A percentile compares a stretch with the other conserved stretches of the same genome.
Conservation (phyloP, 495 filamentous ascomycete species). For the Lophium mytilinum region DNA sequence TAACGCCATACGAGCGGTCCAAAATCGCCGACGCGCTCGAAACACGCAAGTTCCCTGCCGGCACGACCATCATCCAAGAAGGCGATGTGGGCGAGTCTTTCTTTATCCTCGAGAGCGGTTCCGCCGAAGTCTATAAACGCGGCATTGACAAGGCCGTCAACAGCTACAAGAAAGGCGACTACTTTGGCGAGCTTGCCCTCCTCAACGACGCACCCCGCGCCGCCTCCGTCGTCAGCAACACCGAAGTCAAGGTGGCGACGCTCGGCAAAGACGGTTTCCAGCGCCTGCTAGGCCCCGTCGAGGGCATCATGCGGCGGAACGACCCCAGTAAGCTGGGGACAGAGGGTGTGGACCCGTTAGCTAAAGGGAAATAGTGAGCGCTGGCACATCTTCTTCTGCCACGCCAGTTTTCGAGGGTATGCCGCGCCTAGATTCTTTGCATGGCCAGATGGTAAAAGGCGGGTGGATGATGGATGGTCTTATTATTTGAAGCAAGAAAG, state of each 20-base stretch:
- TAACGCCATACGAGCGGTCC: conserved; percentile 83
- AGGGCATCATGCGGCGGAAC: conserved; percentile 86
- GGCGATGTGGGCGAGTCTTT: conserved; percentile 89
- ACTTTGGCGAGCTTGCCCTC: conserved; percentile 91
- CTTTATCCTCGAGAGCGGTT: conserved; percentile 82
- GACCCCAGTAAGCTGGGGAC: conserved; percentile 40
- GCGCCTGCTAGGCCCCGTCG: conserved; percentile 83
- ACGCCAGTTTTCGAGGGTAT: no score
- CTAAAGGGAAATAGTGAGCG: conserved; percentile 8
- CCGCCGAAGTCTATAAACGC: conserved; percentile 76
- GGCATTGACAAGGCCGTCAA: conserved; percentile 59
- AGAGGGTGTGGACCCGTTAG: conserved; percentile 25
- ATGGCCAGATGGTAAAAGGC: no score
- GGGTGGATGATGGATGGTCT: no score
- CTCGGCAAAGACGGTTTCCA: conserved; percentile 93
- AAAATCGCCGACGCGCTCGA: conserved; percentile 97
- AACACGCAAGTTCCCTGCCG: conserved; percentile 75
- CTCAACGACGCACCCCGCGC: conserved; percentile 89
- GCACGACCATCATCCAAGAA: conserved; percentile 76
- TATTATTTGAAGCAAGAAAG: no score
- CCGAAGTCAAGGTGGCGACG: conserved; percentile 87
- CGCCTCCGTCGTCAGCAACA: conserved; percentile 75
- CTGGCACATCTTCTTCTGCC: no score
- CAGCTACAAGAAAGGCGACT: conserved; percentile 81
- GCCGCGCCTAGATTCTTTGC: no score